Evolutionary conservation across 768 basidiomycete genomes (phyloP).

Genomic region (Serendipita sp.): DNA sequence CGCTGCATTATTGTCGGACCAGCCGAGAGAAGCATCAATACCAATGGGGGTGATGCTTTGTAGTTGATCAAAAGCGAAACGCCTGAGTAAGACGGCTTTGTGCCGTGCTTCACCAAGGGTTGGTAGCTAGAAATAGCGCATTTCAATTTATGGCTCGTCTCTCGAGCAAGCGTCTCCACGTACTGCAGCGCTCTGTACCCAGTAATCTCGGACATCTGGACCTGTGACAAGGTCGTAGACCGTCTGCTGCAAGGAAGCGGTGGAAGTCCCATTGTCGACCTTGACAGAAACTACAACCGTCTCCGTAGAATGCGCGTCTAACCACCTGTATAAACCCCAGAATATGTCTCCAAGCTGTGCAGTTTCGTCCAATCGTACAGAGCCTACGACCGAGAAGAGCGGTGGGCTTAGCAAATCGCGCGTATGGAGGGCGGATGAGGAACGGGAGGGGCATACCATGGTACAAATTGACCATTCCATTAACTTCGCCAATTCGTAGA

Average conservation of each 20-base stretch:
- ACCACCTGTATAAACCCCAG: slow-evolving; percentile 3
- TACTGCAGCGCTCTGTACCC: not conserved
- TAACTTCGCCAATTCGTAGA: not conserved
- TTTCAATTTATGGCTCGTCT: too few relatives aligned
- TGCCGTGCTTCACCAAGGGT: not conserved
- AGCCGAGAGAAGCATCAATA: slow-evolving; percentile 3
- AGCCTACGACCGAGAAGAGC: not conserved
- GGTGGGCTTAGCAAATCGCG: not conserved
- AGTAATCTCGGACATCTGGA: not conserved
- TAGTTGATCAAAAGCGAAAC: slow-evolving; percentile 3
- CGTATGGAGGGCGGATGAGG: not conserved
- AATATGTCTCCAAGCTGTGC: slow-evolving; percentile 1
- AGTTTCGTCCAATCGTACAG: not conserved
- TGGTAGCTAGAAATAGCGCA: not conserved
- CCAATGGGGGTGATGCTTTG: not conserved
- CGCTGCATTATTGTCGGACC: not conserved
- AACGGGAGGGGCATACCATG: not conserved
- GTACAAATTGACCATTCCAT: not conserved
- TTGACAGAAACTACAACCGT: slow-evolving; percentile 2
- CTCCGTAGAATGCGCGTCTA: slow-evolving; percentile 2
- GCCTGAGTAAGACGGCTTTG: not conserved
- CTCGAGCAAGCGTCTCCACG: not conserved
- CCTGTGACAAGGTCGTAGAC: slow-evolving; percentile 1
- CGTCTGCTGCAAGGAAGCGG: not conserved
- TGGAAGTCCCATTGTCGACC: slow-evolving; percentile 2